These are phyloP conservation scores for Lepidium sativum DNA, from an alignment of 345 rosid species.

Conservation along the genomic window DNA sequence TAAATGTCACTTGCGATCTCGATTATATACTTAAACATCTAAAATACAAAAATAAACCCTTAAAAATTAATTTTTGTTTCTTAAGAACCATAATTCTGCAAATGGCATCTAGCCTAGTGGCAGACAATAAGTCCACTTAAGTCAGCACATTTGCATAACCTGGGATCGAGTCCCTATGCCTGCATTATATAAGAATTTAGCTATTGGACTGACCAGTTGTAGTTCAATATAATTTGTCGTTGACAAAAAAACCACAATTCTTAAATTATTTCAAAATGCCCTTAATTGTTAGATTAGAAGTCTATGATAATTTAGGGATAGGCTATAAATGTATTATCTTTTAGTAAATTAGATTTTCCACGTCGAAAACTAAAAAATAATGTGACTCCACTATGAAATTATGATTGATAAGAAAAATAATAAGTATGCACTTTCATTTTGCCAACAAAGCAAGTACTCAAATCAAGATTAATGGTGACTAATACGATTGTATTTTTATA, in stretches of 20 bases:
- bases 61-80: neutral
- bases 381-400: neutral
- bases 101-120: no score
- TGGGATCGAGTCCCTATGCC: no score
- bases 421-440: neutral
- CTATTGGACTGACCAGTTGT: no score
- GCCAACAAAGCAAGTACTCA: neutral
- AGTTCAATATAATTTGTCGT: no score
- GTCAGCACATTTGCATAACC: no score
- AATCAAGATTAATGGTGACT: neutral
- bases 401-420: neutral
- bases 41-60: neutral
- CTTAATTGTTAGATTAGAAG: neutral
- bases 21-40: neutral
- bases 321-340: no score
- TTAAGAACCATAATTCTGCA: neutral
- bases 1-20: no score
- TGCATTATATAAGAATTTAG: no score
- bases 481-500: neutral
- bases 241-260: no score
- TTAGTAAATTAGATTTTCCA: no score
- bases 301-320: no score
- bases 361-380: neutral
- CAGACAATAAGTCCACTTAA: no score
- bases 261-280: neutral